Evolutionary conservation across 2,329 filamentous ascomycete genomes (phyloP).

Genomic region (Rutstroemia sp.): DNA sequence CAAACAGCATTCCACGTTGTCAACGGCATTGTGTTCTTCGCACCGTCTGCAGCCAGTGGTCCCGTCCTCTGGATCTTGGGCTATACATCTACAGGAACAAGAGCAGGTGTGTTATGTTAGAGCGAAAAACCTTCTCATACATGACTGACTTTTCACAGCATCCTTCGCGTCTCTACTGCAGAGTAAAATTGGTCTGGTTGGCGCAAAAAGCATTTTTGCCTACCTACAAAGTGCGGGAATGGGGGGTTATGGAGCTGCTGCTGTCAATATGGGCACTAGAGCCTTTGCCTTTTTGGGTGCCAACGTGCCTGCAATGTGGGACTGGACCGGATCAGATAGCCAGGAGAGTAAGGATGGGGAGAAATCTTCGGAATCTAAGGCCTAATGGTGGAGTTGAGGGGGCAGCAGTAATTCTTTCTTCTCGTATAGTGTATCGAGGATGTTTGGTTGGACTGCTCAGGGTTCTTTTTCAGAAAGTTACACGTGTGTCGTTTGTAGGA

Average conservation of each 20-base stretch:
- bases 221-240: background rate
- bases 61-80: background rate
- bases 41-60: background rate
- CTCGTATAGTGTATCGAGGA: too few species aligned
- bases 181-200: background rate
- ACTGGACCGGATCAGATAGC: too few species aligned
- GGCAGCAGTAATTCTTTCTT: too few species aligned
- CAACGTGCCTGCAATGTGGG: too few species aligned
- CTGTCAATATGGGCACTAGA: background rate
- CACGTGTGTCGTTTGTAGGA: too few species aligned
- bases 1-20: background rate
- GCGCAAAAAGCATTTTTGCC: background rate
- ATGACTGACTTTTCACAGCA: background rate
- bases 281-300: background rate
- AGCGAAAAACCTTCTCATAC: background rate
- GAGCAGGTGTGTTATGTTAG: background rate
- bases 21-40: background rate
- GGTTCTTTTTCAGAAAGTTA: too few species aligned
- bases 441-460: too few species aligned
- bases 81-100: background rate
- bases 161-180: background rate
- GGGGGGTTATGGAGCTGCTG: slow-evolving; percentile 1
- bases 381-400: too few species aligned
- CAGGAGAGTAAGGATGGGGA: too few species aligned
- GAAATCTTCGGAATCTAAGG: too few species aligned